A percentile compares a stretch with the other conserved stretches of the same genome.
Evolutionary conservation across 768 basidiomycete genomes (phyloP).

Genomic region (Lactarius evosmus): DNA sequence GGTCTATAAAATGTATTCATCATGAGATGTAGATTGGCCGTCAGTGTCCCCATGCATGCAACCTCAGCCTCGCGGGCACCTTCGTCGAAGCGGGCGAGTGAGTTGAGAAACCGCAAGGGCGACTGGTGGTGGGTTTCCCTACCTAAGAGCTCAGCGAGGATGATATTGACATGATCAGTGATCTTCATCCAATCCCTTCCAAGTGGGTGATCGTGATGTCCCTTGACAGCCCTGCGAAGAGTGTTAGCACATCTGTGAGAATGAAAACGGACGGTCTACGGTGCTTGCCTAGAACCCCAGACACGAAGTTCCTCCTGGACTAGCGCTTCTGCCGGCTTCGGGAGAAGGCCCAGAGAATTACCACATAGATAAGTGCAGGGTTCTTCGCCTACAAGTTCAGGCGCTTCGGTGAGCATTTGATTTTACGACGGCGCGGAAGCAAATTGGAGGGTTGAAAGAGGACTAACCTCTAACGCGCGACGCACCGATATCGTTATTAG

Average conservation of each 20-base stretch:
- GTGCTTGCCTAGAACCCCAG: slow-evolving; percentile 69
- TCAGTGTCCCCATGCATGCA: slow-evolving; percentile 92
- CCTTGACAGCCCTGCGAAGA: slow-evolving; percentile 67
- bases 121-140: slow-evolving; percentile 33
- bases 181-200: slow-evolving; percentile 79
- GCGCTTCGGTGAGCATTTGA: slow-evolving; percentile 15
- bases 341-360: slow-evolving; percentile 86
- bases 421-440: slow-evolving; percentile 16
- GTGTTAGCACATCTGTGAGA: slow-evolving; percentile 26
- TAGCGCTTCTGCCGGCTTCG: slow-evolving; percentile 66
- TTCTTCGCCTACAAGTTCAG: slow-evolving; percentile 39
- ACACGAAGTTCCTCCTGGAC: slow-evolving; percentile 79
- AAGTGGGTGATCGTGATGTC: slow-evolving; percentile 89
- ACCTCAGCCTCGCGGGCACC: slow-evolving; percentile 89
- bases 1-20: slow-evolving; percentile 94
- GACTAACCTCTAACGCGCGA: slow-evolving; percentile 29
- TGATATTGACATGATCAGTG: slow-evolving; percentile 64
- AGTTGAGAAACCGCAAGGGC: slow-evolving; percentile 7
- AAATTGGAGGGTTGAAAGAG: not conserved
- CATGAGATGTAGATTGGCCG: slow-evolving; percentile 93
- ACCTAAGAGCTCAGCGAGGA: slow-evolving; percentile 84
- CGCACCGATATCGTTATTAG: slow-evolving; percentile 49
- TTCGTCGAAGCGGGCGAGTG: slow-evolving; percentile 37
- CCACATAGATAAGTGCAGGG: slow-evolving; percentile 87
- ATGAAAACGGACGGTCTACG: slow-evolving; percentile 11